These are phyloP conservation scores for Ascochyta koolunga DNA, from an alignment of 2,329 filamentous ascomycete species.

Conservation along the genomic window DNA sequence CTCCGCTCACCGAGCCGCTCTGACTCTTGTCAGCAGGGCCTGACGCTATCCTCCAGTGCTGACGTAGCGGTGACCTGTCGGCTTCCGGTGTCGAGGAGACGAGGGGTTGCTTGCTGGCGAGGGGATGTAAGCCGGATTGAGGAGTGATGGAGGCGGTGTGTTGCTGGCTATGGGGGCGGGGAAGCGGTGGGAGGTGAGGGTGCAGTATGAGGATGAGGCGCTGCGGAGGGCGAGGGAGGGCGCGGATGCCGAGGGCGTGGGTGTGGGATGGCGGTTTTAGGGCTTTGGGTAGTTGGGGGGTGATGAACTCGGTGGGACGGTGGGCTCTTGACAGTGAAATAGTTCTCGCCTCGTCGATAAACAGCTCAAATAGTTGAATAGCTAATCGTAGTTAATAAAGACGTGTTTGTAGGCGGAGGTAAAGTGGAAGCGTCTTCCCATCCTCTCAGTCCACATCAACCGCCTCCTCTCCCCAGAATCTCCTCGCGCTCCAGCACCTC, in stretches of 20 bases:
- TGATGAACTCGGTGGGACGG: too few species aligned
- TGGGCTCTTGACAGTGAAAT: too few species aligned
- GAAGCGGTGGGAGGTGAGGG: constrained; percentile 26
- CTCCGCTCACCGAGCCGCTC: background rate
- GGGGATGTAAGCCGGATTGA: constrained; percentile 2
- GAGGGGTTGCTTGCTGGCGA: constrained; percentile 11
- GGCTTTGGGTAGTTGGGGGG: background rate
- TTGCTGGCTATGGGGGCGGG: constrained; percentile 22
- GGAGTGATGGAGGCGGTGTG: constrained; percentile 18
- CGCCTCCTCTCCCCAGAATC: constrained; percentile 68
- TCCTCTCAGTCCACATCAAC: constrained; percentile 23
- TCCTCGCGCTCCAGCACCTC: constrained; percentile 92
- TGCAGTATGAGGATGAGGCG: constrained; percentile 27
- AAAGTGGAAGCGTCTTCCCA: background rate
- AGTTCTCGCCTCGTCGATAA: too few species aligned
- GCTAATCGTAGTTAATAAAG: too few species aligned
- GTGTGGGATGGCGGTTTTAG: constrained; percentile 4
- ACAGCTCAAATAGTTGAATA: too few species aligned
- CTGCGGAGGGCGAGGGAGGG: constrained; percentile 20
- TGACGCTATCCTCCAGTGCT: background rate
- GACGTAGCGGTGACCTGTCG: background rate
- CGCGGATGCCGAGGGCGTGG: background rate
- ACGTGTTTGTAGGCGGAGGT: background rate
- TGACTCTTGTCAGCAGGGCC: background rate
- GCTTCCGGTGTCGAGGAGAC: background rate